Conservation (phyloP, 176 grass and related monocot species). For the Ananas comosus region DNA sequence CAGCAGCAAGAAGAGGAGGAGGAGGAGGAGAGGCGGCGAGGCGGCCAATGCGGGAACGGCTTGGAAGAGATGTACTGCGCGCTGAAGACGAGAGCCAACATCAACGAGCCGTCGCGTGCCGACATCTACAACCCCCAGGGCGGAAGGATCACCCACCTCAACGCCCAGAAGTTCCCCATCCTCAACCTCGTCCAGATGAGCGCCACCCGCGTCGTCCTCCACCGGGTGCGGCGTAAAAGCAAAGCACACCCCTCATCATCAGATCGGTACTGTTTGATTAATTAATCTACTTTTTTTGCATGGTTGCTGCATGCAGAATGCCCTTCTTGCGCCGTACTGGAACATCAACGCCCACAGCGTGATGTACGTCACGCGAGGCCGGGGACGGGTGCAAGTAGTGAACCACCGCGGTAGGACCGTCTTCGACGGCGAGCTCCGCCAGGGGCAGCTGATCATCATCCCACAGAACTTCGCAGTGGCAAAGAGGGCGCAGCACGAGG, state of each 20-base stretch:
- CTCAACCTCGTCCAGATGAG: constrained; percentile 32
- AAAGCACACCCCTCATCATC: not conserved
- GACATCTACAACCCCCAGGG: constrained; percentile 29
- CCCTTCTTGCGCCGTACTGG: constrained; percentile 26
- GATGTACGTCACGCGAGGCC: constrained; percentile 26
- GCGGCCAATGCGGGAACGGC: constrained; percentile 6
- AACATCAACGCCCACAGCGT: constrained; percentile 34
- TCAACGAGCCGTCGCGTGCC: constrained; percentile 18
- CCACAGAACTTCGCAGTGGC: constrained; percentile 20
- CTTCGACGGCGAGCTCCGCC: constrained; percentile 29
- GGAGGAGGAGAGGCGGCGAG: not conserved
- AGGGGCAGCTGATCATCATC: constrained; percentile 21
- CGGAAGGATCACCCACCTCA: constrained; percentile 30
- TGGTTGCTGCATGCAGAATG: constrained; percentile 27
- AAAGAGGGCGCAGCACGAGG: constrained; percentile 11
- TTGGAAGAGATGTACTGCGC: constrained; percentile 27
- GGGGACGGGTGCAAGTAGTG: constrained; percentile 23
- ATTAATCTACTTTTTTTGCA: not conserved
- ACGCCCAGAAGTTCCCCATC: constrained; percentile 34
- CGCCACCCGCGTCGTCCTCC: constrained; percentile 25
- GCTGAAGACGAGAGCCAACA: constrained; percentile 26
- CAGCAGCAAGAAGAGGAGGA: not conserved
- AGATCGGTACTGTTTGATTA: not conserved
- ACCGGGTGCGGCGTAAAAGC: constrained; percentile 14
- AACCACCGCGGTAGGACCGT: constrained; percentile 23